Base-by-base conservation (phyloP, 139 green algal species). In the Picochlorum sp. region DNA sequence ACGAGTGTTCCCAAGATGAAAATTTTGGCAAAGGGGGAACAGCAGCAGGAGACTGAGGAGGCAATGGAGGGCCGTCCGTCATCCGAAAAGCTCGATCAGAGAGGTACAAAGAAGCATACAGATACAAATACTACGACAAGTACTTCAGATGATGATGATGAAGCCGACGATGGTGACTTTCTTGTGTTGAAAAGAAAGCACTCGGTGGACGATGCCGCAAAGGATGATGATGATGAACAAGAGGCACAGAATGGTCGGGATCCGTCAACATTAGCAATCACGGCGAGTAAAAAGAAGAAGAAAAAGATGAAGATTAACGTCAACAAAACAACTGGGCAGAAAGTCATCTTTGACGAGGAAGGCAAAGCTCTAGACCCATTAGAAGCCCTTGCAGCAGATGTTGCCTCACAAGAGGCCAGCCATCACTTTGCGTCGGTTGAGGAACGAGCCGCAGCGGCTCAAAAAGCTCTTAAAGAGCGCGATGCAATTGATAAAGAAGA, bases 341-440 rank as follows among this genome's bases (percentile, higher is more conserved):
- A 84, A 10, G 68, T 81, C 15, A 83, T 95, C 20, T 94, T 95
- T 76, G 86, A 91, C 28, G 83, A 89, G 3, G 77, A 83, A 8
- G 86, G 85, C 2, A 20, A 75, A 45, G 77, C 74, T 1, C n/a
- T 83, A 49, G 73, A 86, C 41, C 78, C 86, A 9, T 71, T 92
- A 23, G 80, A 65, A 20, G 49, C 75, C 57, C 75, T 94, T 60
- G 82, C 77, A 0, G 62, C 20, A 49, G 21, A 26, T 34, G 7
- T 45, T 11, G 13, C 30, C 26, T 23, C 8, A 16, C 11, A 24
- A 20, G 10, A 49, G 20, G 21, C 70, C 57, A 24, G 65, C 69
- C 20, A 45, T 3, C 26, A 24, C 4, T 28, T 47, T 16, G 8
- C 44, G 30, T 74, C 66, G 18, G 78, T 85, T 6, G 83, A 66